These are phyloP conservation scores for Castanea sativa DNA, from an alignment of 306 rosid genomes.

Conservation along the genomic window DNA sequence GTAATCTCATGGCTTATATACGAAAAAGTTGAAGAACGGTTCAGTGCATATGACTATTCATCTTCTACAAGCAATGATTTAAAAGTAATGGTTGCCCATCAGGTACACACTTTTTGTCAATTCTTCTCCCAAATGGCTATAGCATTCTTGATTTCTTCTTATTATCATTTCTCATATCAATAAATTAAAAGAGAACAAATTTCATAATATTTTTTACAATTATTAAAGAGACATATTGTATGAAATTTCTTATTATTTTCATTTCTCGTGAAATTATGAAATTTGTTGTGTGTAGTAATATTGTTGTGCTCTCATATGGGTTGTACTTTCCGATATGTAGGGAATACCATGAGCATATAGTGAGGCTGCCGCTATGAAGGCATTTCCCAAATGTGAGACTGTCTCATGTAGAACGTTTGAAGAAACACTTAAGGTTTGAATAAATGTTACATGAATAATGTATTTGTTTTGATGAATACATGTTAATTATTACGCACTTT, in stretches of 20 bases:
- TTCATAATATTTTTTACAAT: too few species aligned
- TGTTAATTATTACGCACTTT: neutral
- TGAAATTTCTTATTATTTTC: too few species aligned
- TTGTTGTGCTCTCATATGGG: conserved; percentile 10
- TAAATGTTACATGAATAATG: neutral
- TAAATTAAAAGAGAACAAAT: too few species aligned
- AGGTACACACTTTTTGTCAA: conserved; percentile 44
- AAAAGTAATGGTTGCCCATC: conserved; percentile 80
- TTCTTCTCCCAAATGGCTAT: conserved; percentile 12
- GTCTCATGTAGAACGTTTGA: conserved; percentile 82
- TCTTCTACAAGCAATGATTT: conserved; percentile 48
- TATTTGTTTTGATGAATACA: neutral
- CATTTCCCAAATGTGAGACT: conserved; percentile 77
- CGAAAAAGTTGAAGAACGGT: conserved; percentile 59
- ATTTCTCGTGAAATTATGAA: too few species aligned
- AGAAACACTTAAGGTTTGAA: conserved; percentile 75
- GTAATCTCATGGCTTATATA: conserved; percentile 10
- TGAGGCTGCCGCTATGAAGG: conserved; percentile 83
- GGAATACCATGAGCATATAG: conserved; percentile 84
- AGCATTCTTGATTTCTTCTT: conserved; percentile 4
- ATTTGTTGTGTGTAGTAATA: too few species aligned
- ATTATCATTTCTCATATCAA: too few species aligned
- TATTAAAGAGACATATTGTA: too few species aligned
- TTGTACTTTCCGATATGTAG: conserved; percentile 35
- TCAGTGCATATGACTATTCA: conserved; percentile 42